Evolutionary conservation across 345 rosid genomes (phyloP), one percentile per base, ranked within the genome.

Genomic region (Salix exigua): DNA sequence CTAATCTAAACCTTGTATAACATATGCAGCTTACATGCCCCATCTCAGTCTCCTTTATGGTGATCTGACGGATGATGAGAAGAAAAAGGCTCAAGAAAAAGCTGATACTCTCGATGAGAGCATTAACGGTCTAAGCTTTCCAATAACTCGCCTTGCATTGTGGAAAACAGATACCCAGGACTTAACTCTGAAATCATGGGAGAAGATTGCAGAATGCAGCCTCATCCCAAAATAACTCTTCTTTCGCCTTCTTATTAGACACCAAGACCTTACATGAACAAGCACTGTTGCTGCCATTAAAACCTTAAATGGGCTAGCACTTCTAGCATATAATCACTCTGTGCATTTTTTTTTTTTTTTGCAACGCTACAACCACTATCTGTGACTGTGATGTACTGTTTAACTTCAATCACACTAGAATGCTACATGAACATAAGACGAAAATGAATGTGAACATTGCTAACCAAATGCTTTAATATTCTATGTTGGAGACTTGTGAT

Each of bases 21-120:
- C 19, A 1, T 77, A 16, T 40, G 86, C 86, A 94, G 97, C 96
- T 55, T 91, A 91, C 82, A 94, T 94, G 98, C 98, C 97, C 16
- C 98, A 94, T 85, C 71, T 89, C 79, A 94, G 98, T 84, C 82
- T 92, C 55, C 86, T 92, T 19, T 94, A 94, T 66, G 89, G 85
- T 0, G 91, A 94, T 87, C 86, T 91, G 68, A 84, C 87, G 1
- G 94, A 90, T 35, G 92, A 91, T 25, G 93, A 87, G 83, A 94
- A 92, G 91, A 89, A 88, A 79, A 85, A 79, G 77, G 94, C 91
- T 14, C 84, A 85, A 80, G 94, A 89, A 79, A 91, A 83, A 81
- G 92, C 91, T 23, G 68, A 81, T 38, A 11, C 21, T 12, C 89
- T 90, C 12, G 92, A 94, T 70, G 84, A 80, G 55, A 78, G 74